Conservation (phyloP, 257 asterid species). For the Perilla frutescens region DNA sequence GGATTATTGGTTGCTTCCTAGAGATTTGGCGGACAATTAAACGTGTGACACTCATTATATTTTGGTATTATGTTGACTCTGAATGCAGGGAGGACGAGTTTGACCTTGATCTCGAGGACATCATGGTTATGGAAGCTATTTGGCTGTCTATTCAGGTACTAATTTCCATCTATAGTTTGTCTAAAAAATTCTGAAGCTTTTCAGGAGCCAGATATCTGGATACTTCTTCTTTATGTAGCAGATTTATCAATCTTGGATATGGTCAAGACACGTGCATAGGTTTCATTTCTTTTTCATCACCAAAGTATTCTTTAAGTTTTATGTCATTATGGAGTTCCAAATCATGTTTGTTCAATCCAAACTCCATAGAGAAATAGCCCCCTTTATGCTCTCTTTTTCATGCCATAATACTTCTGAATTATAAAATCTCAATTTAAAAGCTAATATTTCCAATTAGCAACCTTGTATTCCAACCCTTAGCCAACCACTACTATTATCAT, state of each 20-base stretch:
- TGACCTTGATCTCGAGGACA: conserved; percentile 96
- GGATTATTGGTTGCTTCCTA: conserved; percentile 13
- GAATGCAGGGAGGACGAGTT: conserved; percentile 82
- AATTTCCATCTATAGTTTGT: conserved; percentile 13
- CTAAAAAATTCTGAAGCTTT: conserved; percentile 1
- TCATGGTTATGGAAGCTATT: conserved; percentile 99
- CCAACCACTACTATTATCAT: background rate
- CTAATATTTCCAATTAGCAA: background rate
- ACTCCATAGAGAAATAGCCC: background rate
- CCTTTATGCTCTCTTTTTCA: background rate
- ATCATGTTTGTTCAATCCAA: background rate
- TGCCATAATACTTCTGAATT: background rate
- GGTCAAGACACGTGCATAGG: background rate
- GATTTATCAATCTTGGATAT: conserved; percentile 9
- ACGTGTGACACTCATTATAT: conserved; percentile 2
- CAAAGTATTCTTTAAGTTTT: background rate
- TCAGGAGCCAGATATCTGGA: conserved; percentile 7
- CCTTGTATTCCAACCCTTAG: background rate
- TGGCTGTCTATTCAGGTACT: conserved; percentile 96
- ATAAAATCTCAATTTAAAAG: background rate
- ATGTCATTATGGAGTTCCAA: background rate
- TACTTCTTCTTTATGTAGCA: background rate
- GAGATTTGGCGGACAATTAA: conserved; percentile 12
- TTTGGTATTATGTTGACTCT: conserved; percentile 25
- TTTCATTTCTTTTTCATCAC: background rate